Percentiles rank a stretch among this genome's conserved stretches.
Conservation (phyloP, 2,329 filamentous ascomycete species). For the Fonsecaea pugnacius region DNA sequence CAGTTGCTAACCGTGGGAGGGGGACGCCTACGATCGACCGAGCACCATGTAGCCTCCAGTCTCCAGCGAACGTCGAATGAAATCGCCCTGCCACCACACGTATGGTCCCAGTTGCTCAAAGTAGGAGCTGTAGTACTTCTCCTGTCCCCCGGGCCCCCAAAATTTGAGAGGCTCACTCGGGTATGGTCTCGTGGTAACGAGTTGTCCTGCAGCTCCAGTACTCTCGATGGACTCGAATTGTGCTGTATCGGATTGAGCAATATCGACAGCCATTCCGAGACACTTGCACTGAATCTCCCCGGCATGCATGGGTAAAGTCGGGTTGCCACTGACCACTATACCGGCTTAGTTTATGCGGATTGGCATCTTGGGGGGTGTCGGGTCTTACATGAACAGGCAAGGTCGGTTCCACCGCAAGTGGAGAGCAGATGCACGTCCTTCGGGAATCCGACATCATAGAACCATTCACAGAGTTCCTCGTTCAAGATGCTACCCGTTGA, state of each 20-base stretch:
- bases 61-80: constrained; percentile 9
- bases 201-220: background rate
- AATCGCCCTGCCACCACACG: constrained; percentile 69
- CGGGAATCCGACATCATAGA: constrained; percentile 1
- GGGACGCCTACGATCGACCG: constrained; percentile 10
- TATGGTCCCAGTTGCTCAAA: constrained; percentile 7
- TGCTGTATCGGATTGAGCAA: constrained; percentile 3
- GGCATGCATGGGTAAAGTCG: constrained; percentile 66
- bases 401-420: background rate
- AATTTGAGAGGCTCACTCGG: background rate
- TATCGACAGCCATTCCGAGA: constrained; percentile 48
- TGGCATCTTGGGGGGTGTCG: background rate
- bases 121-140: background rate
- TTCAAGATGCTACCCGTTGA: background rate
- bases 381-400: constrained; percentile 6
- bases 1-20: background rate
- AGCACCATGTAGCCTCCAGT: constrained; percentile 20
- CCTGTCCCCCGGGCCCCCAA: background rate
- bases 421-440: constrained; percentile 1
- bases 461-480: background rate
- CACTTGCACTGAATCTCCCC: constrained; percentile 60
- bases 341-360: background rate
- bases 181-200: background rate
- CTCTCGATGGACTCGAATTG: background rate
- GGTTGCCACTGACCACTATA: constrained; percentile 58